Percentiles rank a stretch among this genome's conserved stretches.
phyloP scores from a whole-genome alignment of 1,284 basidiomycete genomes.

The Mycosarcoma maydis region DNA sequence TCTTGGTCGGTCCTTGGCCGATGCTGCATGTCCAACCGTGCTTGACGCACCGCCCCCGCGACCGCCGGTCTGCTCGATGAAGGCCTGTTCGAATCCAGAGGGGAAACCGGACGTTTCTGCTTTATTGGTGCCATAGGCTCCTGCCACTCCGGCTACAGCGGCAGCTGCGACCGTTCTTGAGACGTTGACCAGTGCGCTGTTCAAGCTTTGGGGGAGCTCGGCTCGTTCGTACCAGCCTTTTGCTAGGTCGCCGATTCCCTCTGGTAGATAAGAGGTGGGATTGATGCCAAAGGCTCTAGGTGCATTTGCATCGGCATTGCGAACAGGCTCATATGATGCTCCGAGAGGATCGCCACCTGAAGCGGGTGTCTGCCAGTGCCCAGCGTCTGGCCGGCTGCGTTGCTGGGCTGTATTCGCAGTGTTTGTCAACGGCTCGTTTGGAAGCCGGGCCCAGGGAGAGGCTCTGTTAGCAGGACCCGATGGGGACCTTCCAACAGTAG shows the following conservation, averaged over 20 bases:
- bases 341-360: conserved; percentile 17
- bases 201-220: conserved; percentile 41
- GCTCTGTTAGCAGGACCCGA: conserved; percentile 7
- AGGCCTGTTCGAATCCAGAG: conserved; percentile 36
- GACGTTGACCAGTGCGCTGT: conserved; percentile 49
- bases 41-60: conserved; percentile 9
- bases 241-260: conserved; percentile 54
- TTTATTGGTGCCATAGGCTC: conserved; percentile 18
- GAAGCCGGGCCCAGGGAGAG: conserved; percentile 27
- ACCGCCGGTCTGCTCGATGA: conserved; percentile 17
- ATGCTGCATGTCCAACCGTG: conserved; percentile 22
- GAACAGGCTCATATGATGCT: not conserved
- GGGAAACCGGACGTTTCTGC: conserved; percentile 34
- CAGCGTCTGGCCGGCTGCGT: not conserved
- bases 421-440: not conserved
- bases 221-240: conserved; percentile 57
- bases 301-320: conserved; percentile 3
- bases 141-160: conserved; percentile 23
- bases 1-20: conserved; percentile 1
- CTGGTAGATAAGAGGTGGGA: conserved; percentile 45
- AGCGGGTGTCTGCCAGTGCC: conserved; percentile 11
- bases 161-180: conserved; percentile 48
- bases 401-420: not conserved
- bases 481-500: conserved; percentile 29
- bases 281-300: conserved; percentile 36